Conservation (phyloP, 2,329 filamentous ascomycete species). For the Coniochaeta sp. region DNA sequence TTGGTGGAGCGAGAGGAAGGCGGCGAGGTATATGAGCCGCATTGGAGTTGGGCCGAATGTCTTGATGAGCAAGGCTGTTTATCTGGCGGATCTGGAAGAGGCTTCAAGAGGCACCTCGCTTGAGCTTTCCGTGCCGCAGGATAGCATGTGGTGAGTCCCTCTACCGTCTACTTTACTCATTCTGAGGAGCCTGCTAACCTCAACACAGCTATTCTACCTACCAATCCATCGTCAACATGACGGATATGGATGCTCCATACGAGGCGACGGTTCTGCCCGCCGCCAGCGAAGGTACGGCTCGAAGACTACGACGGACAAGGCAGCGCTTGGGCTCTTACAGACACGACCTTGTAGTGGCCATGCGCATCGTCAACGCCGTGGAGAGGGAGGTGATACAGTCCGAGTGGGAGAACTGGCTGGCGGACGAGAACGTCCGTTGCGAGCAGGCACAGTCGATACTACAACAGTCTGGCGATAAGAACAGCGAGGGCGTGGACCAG, state of each 20-base stretch:
- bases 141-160: conserved; percentile 41
- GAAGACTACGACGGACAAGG: conserved; percentile 68
- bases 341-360: conserved; percentile 83
- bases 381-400: conserved; percentile 79
- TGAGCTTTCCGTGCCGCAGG: conserved; percentile 28
- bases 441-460: conserved; percentile 49
- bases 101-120: conserved; percentile 34
- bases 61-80: conserved; percentile 80
- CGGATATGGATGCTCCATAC: conserved; percentile 50
- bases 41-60: conserved; percentile 73
- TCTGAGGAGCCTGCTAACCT: background rate
- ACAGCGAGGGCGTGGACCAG: conserved; percentile 8
- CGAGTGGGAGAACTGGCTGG: conserved; percentile 91
- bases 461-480: conserved; percentile 5
- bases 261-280: conserved; percentile 39
- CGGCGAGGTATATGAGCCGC: conserved; percentile 71
- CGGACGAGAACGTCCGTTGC: conserved; percentile 72
- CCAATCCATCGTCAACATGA: conserved; percentile 48
- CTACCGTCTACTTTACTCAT: background rate
- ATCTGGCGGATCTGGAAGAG: conserved; percentile 72
- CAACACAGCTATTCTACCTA: conserved; percentile 52
- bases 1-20: conserved; percentile 83
- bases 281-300: conserved; percentile 47
- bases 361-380: conserved; percentile 82
- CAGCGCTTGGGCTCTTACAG: conserved; percentile 78